Conservation (phyloP, 225 moss, liverwort and hornwort species). For the Anthoceros angustus region DNA sequence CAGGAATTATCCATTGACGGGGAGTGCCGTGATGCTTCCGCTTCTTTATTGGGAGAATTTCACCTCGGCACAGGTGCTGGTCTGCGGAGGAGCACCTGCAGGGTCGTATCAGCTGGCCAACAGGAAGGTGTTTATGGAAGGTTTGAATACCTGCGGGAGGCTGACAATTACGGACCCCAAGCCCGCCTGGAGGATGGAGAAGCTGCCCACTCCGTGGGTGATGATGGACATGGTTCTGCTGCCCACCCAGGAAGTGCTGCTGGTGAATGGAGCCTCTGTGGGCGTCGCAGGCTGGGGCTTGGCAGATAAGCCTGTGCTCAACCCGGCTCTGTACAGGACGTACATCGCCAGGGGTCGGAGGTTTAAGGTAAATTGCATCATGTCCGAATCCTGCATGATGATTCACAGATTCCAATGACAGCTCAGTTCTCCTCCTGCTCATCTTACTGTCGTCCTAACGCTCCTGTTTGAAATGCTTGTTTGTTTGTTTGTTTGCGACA, state of each 20-base stretch:
- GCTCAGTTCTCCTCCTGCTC: too few relatives aligned
- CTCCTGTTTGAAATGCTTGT: too few relatives aligned
- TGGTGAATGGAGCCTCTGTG: conserved; percentile 34
- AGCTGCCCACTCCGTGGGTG: conserved; percentile 31
- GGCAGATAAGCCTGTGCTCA: conserved; percentile 15
- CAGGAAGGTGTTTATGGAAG: conserved; percentile 6
- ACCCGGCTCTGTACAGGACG: conserved; percentile 26
- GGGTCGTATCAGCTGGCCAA: conserved; percentile 24
- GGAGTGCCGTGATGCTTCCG: conserved; percentile 16
- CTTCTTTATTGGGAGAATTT: conserved; percentile 7
- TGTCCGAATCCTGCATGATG: too few relatives aligned
- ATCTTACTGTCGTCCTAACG: too few relatives aligned
- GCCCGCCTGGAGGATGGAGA: conserved; percentile 20
- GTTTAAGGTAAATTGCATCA: conserved; percentile 4
- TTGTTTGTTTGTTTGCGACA: not conserved
- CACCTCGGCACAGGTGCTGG: conserved; percentile 9
- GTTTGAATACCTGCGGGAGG: conserved; percentile 34
- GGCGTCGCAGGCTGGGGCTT: conserved; percentile 43
- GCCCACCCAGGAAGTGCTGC: conserved; percentile 27
- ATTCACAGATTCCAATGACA: too few relatives aligned
- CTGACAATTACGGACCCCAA: conserved; percentile 15
- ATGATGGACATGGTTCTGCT: conserved; percentile 58
- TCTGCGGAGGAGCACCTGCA: conserved; percentile 38
- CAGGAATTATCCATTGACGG: conserved; percentile 18
- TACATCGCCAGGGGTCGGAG: not conserved